Evolutionary conservation across 2,329 filamentous ascomycete genomes (phyloP).

Genomic region (Thermomyces lanuginosus): DNA sequence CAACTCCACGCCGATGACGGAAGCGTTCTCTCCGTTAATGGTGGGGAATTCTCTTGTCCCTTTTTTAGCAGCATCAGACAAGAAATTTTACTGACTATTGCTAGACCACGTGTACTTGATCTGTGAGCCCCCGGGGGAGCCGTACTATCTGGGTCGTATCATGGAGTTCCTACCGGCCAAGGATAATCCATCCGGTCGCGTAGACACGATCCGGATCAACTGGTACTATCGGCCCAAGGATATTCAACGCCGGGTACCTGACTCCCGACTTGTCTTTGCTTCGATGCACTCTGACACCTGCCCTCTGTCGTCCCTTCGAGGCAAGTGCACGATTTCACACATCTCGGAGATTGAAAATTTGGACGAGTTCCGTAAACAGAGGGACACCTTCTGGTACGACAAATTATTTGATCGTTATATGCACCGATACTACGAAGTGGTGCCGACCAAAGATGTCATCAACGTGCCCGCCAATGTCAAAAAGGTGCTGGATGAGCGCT

Average conservation of each 20-base stretch:
- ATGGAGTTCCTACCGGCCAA: constrained; percentile 91
- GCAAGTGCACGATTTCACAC: constrained; percentile 83
- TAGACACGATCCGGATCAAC: constrained; percentile 84
- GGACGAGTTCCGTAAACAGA: constrained; percentile 66
- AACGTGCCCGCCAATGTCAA: constrained; percentile 94
- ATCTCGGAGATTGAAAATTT: constrained; percentile 69
- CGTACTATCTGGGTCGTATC: constrained; percentile 91
- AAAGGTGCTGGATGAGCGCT: constrained; percentile 85
- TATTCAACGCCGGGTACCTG: constrained; percentile 78
- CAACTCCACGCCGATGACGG: constrained; percentile 82
- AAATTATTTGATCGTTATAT: constrained; percentile 98
- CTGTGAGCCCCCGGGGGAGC: constrained; percentile 92
- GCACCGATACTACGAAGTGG: constrained; percentile 91
- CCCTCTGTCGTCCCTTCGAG: constrained; percentile 77
- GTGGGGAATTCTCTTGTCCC: constrained; percentile 40
- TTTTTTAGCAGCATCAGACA: constrained; percentile 4
- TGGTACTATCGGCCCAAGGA: constrained; percentile 98
- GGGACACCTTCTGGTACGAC: constrained; percentile 90
- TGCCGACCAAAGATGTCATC: constrained; percentile 80
- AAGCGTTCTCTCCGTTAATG: constrained; percentile 65
- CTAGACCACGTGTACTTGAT: constrained; percentile 83
- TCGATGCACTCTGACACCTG: constrained; percentile 98
- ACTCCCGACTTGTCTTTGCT: constrained; percentile 80
- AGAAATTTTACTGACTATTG: constrained; percentile 7
- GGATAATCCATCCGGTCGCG: constrained; percentile 53